These are phyloP conservation scores for Colletotrichum destructivum DNA, from an alignment of 2,329 filamentous ascomycete species.

Conservation along the genomic window DNA sequence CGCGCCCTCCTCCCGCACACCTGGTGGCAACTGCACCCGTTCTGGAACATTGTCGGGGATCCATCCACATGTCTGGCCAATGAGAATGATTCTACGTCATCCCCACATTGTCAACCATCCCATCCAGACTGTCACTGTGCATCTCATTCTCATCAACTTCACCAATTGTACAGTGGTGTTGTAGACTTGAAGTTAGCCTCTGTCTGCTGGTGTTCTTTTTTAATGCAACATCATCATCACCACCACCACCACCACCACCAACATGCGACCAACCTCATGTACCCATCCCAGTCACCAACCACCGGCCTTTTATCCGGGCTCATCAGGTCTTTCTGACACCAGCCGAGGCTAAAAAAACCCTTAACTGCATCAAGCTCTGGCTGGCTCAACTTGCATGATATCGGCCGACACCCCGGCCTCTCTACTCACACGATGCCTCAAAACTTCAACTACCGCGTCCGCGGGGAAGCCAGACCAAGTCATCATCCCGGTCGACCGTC, in stretches of 20 bases:
- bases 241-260: neutral
- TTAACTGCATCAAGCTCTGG: neutral
- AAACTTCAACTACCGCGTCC: neutral
- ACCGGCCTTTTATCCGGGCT: neutral
- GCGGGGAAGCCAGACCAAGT: neutral
- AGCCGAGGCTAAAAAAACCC: neutral
- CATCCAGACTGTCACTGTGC: neutral
- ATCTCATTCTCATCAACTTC: no score
- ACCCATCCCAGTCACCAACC: neutral
- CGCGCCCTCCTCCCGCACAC: slow-evolving; percentile 6
- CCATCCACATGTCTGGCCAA: neutral
- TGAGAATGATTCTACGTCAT: fast-evolving
- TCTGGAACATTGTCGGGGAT: slow-evolving; percentile 8
- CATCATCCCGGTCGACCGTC: neutral
- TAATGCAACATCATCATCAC: slow-evolving; percentile 1
- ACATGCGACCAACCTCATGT: neutral
- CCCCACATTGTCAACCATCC: neutral
- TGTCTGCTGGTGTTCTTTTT: neutral
- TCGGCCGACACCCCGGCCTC: neutral
- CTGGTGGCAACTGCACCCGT: slow-evolving; percentile 18
- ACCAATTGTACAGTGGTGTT: no score
- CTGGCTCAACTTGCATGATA: neutral
- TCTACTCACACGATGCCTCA: neutral
- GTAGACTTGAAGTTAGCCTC: no score
- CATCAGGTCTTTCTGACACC: neutral